Evolutionary conservation across 306 rosid genomes (phyloP).

Genomic region (Acmispon strigosus): DNA sequence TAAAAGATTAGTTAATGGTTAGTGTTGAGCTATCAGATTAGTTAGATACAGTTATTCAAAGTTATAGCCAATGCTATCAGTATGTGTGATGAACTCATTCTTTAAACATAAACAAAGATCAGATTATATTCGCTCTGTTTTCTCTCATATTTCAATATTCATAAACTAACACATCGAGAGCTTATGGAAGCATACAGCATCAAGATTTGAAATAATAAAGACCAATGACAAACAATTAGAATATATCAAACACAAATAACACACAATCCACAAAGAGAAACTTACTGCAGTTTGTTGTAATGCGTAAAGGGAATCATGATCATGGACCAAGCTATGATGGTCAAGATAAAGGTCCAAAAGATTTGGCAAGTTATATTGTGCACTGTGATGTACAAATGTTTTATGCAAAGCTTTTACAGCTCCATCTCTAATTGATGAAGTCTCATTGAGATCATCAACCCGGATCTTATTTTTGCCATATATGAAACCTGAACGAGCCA

Average conservation of each 20-base stretch:
- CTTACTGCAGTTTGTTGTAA: conserved; percentile 84
- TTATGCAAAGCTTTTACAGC: conserved; percentile 62
- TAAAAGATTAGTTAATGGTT: no score
- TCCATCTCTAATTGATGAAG: conserved; percentile 36
- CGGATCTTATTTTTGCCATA: conserved; percentile 27
- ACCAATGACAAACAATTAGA: conserved; percentile 20
- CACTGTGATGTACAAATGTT: conserved; percentile 65
- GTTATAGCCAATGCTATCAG: no score
- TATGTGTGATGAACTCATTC: no score
- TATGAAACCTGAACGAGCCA: conserved; percentile 79
- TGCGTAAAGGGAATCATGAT: conserved; percentile 54
- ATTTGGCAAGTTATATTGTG: conserved; percentile 63
- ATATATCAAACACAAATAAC: conserved; percentile 20
- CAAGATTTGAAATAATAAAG: conserved; percentile 12
- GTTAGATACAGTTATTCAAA: no score
- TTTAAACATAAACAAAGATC: no score
- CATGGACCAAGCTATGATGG: conserved; percentile 49
- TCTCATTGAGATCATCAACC: conserved; percentile 42
- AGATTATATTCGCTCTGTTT: no score
- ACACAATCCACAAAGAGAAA: conserved; percentile 28
- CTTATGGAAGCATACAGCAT: conserved; percentile 5
- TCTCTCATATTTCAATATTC: no score
- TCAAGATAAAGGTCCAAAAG: conserved; percentile 91
- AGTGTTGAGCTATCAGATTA: background rate
- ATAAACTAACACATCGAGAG: background rate